A percentile compares a stretch with the other conserved stretches of the same genome.
Conservation (phyloP, 148 eudicot genomes). For the Vaccinium macrocarpon region DNA sequence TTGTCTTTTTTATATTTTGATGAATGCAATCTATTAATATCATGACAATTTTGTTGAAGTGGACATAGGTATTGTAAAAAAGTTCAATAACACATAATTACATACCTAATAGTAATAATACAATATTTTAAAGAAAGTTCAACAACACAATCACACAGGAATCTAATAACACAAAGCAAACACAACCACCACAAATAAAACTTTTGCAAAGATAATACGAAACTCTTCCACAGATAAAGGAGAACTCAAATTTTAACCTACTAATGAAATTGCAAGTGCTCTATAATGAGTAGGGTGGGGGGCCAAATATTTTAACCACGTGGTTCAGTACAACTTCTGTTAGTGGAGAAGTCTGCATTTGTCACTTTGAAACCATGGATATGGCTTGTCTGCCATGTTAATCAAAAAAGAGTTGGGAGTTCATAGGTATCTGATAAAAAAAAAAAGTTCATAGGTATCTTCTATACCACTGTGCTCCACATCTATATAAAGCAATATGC, state of each 20-base stretch:
- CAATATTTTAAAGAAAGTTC: too few species aligned
- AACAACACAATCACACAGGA: too few species aligned
- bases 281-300: background rate
- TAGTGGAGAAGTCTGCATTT: background rate
- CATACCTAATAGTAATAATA: background rate
- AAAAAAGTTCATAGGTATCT: slow-evolving; percentile 4
- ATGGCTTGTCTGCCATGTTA: slow-evolving; percentile 6
- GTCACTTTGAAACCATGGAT: background rate
- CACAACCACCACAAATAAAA: background rate
- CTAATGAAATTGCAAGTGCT: background rate
- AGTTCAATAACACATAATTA: background rate
- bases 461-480: background rate
- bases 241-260: background rate
- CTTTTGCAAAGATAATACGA: too few species aligned
- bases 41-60: background rate
- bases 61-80: background rate
- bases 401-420: background rate
- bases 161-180: background rate
- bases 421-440: slow-evolving; percentile 5
- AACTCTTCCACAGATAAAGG: background rate
- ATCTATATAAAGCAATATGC: background rate
- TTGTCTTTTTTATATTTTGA: background rate
- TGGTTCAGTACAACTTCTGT: background rate
- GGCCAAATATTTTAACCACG: background rate
- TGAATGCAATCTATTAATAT: too few species aligned